Percentiles rank a stretch among this genome's conserved stretches.
Evolutionary conservation across 1,139 yeast genomes (phyloP).

Genomic region (Yamadazyma spencermartinsiae): DNA sequence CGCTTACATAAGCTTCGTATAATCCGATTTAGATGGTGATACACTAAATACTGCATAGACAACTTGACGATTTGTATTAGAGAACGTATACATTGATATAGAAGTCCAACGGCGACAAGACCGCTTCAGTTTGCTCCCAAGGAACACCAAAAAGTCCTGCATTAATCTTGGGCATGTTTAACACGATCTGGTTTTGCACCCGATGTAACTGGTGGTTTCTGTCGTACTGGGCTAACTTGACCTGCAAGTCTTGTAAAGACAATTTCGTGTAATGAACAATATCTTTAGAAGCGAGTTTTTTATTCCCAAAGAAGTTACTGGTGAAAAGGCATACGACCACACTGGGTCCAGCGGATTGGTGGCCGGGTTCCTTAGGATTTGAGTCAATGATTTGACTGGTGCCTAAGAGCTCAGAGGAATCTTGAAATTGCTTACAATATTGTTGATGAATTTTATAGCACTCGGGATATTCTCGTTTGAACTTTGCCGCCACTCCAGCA

Average conservation of each 20-base stretch:
- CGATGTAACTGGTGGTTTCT: slow-evolving; percentile 12
- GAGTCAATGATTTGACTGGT: slow-evolving; percentile 50
- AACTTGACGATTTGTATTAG: slow-evolving; percentile 2
- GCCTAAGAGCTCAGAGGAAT: slow-evolving; percentile 47
- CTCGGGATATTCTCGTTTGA: slow-evolving; percentile 50
- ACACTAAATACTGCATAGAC: not conserved
- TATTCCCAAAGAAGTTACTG: slow-evolving; percentile 45
- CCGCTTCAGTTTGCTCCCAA: slow-evolving; percentile 66
- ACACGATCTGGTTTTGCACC: slow-evolving; percentile 21
- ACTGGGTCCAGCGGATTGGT: slow-evolving; percentile 23
- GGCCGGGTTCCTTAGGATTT: slow-evolving; percentile 26
- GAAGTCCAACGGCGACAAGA: slow-evolving; percentile 29
- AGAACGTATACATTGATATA: slow-evolving; percentile 11
- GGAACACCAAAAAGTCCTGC: slow-evolving; percentile 81
- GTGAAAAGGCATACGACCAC: slow-evolving; percentile 69
- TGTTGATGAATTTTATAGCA: slow-evolving; percentile 48
- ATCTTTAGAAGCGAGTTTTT: slow-evolving; percentile 26
- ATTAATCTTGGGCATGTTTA: slow-evolving; percentile 76
- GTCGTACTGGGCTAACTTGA: slow-evolving; percentile 29
- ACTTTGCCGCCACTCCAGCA: slow-evolving; percentile 70
- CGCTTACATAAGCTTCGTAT: too few relatives aligned
- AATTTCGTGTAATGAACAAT: slow-evolving; percentile 50
- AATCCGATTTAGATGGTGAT: too few relatives aligned
- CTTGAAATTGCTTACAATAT: slow-evolving; percentile 40
- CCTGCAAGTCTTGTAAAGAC: slow-evolving; percentile 48